Base-by-base conservation (phyloP, 441 rosid genomes). In the Bruguiera hainesii region DNA sequence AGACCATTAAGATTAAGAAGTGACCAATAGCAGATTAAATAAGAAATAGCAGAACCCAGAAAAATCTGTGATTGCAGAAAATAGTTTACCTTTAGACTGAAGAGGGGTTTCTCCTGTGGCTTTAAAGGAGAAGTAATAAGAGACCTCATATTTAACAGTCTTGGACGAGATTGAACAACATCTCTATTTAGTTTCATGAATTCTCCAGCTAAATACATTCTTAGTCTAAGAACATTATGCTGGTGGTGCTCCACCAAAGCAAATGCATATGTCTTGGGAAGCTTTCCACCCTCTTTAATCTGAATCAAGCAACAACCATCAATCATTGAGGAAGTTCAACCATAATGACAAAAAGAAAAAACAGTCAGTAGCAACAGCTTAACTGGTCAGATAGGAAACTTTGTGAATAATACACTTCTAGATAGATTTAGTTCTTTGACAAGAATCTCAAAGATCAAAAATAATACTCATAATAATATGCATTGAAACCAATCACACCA, bases 241-340 rank as follows among this genome's bases (percentile, higher is more conserved):
- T 85, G 86, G 58, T 81, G 86, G 64, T 88, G 84, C 76, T 94
- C 99, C 79, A 94, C 99, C 68, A 91, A 70, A 46, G 98, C 99
- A 84, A 91, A 94, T 37, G 92, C 97, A 78, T 87, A 85, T 18
- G 89, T 79, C 64, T 80, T 77, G n/a, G 98, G 96, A 63, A 87
- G 82, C 63, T 70, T 69, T 61, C 28, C 56, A 61, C 80, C 75
- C 71, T 61, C 92, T 74, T 86, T 77, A 71, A 90, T 78, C 98
- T 90, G 90, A 51, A 81, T 71, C 46, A 66, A 35, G 50, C 67
- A 75, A 63, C 56, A 67, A 56, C 55, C n/a, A 25, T 53, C 35
- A 11, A 35, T 30, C 55, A 71, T 46, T 72, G 31, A 74, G 23
- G 26, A 63, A 60, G 52, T 35, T 18, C 63, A 69, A 65, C 56